These are phyloP conservation scores for Cardamine chenopodiifolia DNA, from an alignment of 345 rosid species.

Conservation along the genomic window DNA sequence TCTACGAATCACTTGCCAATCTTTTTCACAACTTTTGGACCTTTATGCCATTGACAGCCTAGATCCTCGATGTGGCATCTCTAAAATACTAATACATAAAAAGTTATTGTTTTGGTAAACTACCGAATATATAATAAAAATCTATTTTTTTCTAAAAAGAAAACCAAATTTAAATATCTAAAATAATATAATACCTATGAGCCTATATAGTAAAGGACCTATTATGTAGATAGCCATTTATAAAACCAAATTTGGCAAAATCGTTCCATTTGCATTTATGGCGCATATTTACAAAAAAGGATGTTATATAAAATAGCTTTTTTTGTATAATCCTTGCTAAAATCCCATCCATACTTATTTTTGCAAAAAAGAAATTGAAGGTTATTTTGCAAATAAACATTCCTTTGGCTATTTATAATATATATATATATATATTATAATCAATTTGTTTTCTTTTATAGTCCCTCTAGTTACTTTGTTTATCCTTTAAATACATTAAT, in stretches of 20 bases:
- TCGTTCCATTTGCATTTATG: neutral
- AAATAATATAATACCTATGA: neutral
- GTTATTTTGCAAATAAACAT: neutral
- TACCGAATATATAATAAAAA: constrained; percentile 11
- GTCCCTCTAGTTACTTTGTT: neutral
- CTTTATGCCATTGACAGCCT: constrained; percentile 38
- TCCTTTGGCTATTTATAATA: neutral
- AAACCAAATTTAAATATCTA: neutral
- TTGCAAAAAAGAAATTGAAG: no score
- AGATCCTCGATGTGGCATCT: constrained; percentile 30
- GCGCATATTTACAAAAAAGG: neutral
- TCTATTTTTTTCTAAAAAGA: neutral
- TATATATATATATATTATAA: no score
- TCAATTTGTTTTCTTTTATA: neutral
- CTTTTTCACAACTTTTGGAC: constrained; percentile 33
- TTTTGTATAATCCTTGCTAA: neutral
- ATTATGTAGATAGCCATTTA: neutral
- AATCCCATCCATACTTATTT: no score
- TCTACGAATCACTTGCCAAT: constrained; percentile 32
- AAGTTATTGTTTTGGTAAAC: constrained; percentile 27
- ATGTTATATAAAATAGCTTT: neutral
- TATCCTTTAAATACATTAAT: constrained; percentile 5
- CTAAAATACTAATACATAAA: neutral
- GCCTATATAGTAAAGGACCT: neutral
- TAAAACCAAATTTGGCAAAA: neutral